phyloP scores from a whole-genome alignment of 176 grass and related monocot species.

The Triticum dicoccoides region DNA sequence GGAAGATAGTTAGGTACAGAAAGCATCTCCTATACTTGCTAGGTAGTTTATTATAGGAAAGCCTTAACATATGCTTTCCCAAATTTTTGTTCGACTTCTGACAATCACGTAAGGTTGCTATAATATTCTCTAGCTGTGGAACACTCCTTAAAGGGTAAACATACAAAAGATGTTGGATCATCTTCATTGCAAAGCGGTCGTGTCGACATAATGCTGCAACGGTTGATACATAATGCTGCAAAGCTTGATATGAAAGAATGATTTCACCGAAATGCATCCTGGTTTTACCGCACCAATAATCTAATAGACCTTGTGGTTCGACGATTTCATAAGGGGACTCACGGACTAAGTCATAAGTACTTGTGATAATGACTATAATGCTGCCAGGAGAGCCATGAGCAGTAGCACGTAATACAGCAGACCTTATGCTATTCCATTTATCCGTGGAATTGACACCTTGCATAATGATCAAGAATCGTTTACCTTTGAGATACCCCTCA shows the following conservation, averaged over 20 bases:
- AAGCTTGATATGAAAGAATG: too few species aligned
- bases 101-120: rapidly evolving
- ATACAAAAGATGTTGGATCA: background rate
- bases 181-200: background rate
- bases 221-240: too few species aligned
- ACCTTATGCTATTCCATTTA: background rate
- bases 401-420: background rate
- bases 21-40: slow-evolving; percentile 5
- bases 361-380: background rate
- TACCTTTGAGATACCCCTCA: background rate
- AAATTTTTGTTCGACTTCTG: rapidly evolving
- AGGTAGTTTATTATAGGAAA: background rate
- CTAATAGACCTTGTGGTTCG: background rate
- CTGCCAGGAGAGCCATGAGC: background rate
- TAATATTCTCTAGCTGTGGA: rapidly evolving
- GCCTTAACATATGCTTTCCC: background rate
- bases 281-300: too few species aligned
- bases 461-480: background rate
- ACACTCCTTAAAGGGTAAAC: background rate
- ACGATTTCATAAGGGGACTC: background rate
- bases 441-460: background rate
- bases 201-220: too few species aligned
- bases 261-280: too few species aligned
- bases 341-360: rapidly evolving
- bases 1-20: background rate